Conservation (phyloP, 176 grass and related monocot species). For the Tillandsia fasciculata region DNA sequence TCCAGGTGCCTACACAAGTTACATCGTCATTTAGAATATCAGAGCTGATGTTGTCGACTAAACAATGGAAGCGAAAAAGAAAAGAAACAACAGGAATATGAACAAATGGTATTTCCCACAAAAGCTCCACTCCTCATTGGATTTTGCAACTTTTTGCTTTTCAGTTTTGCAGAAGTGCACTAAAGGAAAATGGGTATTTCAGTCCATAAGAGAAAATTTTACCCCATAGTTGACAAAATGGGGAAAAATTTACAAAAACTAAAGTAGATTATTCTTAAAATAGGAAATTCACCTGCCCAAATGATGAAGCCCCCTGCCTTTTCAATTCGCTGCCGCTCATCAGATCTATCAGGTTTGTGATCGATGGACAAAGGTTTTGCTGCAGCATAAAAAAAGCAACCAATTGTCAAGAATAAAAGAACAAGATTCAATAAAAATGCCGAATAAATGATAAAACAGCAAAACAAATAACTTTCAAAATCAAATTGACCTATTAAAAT, state of each 20-base stretch:
- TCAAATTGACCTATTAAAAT: too few species aligned
- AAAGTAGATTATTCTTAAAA: not conserved
- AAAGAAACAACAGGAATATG: not conserved
- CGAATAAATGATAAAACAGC: not conserved
- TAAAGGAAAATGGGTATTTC: too few species aligned
- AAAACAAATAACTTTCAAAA: not conserved
- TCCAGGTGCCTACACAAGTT: slow-evolving; percentile 29
- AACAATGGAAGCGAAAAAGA: not conserved
- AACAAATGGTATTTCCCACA: too few species aligned
- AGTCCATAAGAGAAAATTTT: too few species aligned
- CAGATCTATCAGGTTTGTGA: slow-evolving; percentile 43
- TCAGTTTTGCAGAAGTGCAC: too few species aligned
- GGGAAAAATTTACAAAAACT: not conserved
- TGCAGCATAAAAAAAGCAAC: slow-evolving; percentile 10
- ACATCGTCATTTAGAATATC: not conserved
- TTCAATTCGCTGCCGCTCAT: slow-evolving; percentile 41
- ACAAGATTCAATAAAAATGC: not conserved
- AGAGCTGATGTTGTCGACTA: not conserved
- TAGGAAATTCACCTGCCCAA: slow-evolving; percentile 28
- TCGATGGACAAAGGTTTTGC: slow-evolving; percentile 29
- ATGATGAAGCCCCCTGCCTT: slow-evolving; percentile 39
- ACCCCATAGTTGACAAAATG: too few species aligned
- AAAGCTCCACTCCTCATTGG: too few species aligned
- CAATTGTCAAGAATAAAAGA: not conserved
- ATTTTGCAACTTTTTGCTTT: too few species aligned